Conservation (phyloP, 2,329 filamentous ascomycete species). For the Colletotrichum somersetense region DNA sequence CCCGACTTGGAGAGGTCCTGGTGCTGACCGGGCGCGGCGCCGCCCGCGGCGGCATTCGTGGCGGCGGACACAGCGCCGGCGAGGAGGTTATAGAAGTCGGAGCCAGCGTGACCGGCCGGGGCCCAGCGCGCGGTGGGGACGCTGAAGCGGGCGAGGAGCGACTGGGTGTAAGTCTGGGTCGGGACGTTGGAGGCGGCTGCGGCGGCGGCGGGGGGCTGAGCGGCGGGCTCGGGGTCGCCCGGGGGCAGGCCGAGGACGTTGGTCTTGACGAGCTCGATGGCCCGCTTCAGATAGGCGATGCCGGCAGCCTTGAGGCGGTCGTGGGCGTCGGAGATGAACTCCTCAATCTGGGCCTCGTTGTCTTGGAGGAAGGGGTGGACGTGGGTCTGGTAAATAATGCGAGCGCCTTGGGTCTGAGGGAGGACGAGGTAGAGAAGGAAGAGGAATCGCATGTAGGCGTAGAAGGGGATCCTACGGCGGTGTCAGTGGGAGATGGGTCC, state of each 20-base stretch:
- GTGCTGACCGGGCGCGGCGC: slow-evolving; percentile 49
- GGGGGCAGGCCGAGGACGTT: slow-evolving; percentile 84
- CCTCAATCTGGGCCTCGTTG: slow-evolving; percentile 90
- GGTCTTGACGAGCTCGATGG: slow-evolving; percentile 79
- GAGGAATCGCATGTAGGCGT: slow-evolving; percentile 88
- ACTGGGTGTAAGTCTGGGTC: slow-evolving; percentile 78
- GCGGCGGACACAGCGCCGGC: slow-evolving; percentile 79
- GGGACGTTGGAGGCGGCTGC: slow-evolving; percentile 58
- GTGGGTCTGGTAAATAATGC: slow-evolving; percentile 84
- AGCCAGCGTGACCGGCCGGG: slow-evolving; percentile 59
- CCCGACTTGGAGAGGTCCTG: slow-evolving; percentile 50
- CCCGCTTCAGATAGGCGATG: slow-evolving; percentile 78
- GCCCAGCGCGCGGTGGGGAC: slow-evolving; percentile 77
- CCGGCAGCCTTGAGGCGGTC: slow-evolving; percentile 83
- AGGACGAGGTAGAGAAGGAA: slow-evolving; percentile 95
- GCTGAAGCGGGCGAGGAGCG: slow-evolving; percentile 86
- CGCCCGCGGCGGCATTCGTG: slow-evolving; percentile 58
- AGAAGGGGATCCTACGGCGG: slow-evolving; percentile 83
- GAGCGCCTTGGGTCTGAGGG: slow-evolving; percentile 96
- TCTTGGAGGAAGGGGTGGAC: slow-evolving; percentile 89
- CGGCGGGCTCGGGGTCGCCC: slow-evolving; percentile 53
- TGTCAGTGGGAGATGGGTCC: neutral
- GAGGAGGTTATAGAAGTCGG: slow-evolving; percentile 83
- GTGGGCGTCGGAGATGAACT: slow-evolving; percentile 86
- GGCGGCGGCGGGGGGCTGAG: slow-evolving; percentile 51